phyloP scores from a whole-genome alignment of 2,329 filamentous ascomycete genomes.

The Sporothrix schenckii region DNA sequence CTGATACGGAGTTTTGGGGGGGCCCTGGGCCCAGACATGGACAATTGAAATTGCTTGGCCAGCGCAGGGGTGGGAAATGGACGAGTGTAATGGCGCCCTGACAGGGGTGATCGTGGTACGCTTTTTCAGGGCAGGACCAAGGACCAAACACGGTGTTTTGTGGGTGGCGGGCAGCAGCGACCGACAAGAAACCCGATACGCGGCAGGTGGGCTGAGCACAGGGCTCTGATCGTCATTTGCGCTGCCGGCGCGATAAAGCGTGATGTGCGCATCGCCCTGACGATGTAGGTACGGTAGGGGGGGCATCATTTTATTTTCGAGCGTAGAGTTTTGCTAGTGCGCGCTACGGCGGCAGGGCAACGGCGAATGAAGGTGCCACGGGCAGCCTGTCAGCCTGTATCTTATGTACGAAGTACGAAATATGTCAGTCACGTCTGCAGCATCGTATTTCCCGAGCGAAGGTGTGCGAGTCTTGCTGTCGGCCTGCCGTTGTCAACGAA shows the following conservation, averaged over 20 bases:
- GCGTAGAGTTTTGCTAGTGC: slow-evolving; percentile 26
- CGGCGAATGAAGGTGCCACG: background rate
- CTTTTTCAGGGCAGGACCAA: slow-evolving; percentile 9
- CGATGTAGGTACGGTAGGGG: background rate
- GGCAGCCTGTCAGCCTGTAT: background rate
- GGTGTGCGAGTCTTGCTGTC: background rate
- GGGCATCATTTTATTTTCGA: slow-evolving; percentile 25
- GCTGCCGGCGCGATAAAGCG: slow-evolving; percentile 19
- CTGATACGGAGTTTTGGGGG: background rate
- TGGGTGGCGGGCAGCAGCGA: slow-evolving; percentile 11
- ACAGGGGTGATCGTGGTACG: slow-evolving; percentile 6
- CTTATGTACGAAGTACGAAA: too few species aligned
- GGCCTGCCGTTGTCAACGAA: background rate
- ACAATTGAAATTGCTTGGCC: slow-evolving; percentile 28
- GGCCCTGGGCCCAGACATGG: slow-evolving; percentile 1
- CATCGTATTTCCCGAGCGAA: slow-evolving; percentile 12
- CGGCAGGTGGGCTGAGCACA: slow-evolving; percentile 26
- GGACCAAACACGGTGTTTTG: slow-evolving; percentile 4
- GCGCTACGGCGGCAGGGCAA: slow-evolving; percentile 26
- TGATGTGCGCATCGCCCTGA: slow-evolving; percentile 12
- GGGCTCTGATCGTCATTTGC: slow-evolving; percentile 32
- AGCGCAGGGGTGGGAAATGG: slow-evolving; percentile 17
- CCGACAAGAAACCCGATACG: background rate
- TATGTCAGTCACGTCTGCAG: background rate
- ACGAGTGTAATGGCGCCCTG: slow-evolving; percentile 19